phyloP scores from a whole-genome alignment of 2,329 filamentous ascomycete species.

The Truncatella angustata region DNA sequence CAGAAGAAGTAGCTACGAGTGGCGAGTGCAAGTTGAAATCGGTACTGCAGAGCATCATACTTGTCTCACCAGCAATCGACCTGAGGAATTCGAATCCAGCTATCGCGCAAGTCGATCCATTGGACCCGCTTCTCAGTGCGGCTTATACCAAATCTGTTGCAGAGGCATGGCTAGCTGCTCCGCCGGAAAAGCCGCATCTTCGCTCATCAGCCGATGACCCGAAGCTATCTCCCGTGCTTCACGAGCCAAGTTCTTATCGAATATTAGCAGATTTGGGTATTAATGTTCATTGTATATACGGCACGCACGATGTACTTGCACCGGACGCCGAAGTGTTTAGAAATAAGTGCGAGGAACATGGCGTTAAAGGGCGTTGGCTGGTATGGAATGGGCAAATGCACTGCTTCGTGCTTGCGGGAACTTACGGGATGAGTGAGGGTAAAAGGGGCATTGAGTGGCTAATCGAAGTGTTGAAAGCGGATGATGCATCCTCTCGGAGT shows the following conservation, averaged over 20 bases:
- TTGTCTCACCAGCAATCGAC: conserved; percentile 29
- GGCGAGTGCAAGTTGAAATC: conserved; percentile 21
- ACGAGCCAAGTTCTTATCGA: neutral
- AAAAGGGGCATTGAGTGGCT: conserved; percentile 44
- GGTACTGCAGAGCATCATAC: conserved; percentile 11
- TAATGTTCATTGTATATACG: conserved; percentile 50
- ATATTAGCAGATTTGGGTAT: conserved; percentile 45
- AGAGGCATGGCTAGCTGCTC: conserved; percentile 37
- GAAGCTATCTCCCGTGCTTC: conserved; percentile 40
- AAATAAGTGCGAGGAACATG: conserved; percentile 39
- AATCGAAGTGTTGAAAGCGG: conserved; percentile 23
- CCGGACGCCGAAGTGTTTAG: conserved; percentile 50
- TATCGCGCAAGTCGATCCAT: conserved; percentile 35
- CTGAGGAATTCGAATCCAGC: conserved; percentile 43
- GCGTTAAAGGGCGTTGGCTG: conserved; percentile 52
- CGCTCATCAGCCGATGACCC: conserved; percentile 31
- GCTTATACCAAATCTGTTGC: conserved; percentile 39
- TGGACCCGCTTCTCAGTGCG: conserved; percentile 45
- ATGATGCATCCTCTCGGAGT: neutral
- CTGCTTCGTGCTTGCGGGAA: conserved; percentile 51
- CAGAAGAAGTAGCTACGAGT: conserved; percentile 29
- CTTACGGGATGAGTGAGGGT: conserved; percentile 46
- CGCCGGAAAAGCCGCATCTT: conserved; percentile 24
- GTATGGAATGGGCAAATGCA: conserved; percentile 62
- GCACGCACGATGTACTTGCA: conserved; percentile 49